Conservation (phyloP, 2,329 filamentous ascomycete species). For the Arthrobotrys musiformis region DNA sequence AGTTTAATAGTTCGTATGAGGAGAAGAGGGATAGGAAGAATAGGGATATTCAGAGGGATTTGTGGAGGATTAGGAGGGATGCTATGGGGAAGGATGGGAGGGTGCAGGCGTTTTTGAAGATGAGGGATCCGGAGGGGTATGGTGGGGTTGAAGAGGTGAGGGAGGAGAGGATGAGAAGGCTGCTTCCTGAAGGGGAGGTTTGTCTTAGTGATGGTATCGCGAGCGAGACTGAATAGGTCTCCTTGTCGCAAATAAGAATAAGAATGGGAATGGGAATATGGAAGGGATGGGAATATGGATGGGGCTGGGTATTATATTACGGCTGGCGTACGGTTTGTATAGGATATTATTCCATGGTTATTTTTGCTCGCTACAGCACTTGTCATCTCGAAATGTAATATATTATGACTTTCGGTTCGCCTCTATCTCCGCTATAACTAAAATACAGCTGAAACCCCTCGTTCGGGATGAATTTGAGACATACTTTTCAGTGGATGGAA, state of each 20-base stretch:
- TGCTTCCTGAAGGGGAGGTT: slow-evolving; percentile 65
- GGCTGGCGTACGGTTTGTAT: slow-evolving; percentile 10
- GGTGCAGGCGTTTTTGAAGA: slow-evolving; percentile 80
- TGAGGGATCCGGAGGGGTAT: slow-evolving; percentile 70
- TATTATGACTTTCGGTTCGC: slow-evolving; percentile 17
- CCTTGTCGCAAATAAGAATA: background rate
- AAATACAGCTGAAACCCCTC: slow-evolving; percentile 33
- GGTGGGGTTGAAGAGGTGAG: slow-evolving; percentile 62
- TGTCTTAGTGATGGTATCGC: slow-evolving; percentile 64
- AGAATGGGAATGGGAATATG: background rate
- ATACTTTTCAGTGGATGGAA: background rate
- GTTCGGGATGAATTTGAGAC: background rate
- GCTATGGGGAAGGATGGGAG: slow-evolving; percentile 72
- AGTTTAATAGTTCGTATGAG: slow-evolving; percentile 58
- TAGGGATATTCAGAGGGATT: slow-evolving; percentile 73
- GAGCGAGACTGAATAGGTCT: slow-evolving; percentile 5
- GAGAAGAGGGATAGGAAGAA: slow-evolving; percentile 75
- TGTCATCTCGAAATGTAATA: slow-evolving; percentile 8
- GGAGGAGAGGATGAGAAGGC: slow-evolving; percentile 65
- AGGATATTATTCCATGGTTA: background rate
- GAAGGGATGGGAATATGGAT: background rate
- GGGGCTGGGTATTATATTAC: slow-evolving; percentile 4
- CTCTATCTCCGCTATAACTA: slow-evolving; percentile 26
- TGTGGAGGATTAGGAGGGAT: slow-evolving; percentile 68
- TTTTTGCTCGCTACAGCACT: background rate